These are phyloP conservation scores for Stephania yunnanensis DNA, from an alignment of 164 flowering plant species.

Conservation along the genomic window DNA sequence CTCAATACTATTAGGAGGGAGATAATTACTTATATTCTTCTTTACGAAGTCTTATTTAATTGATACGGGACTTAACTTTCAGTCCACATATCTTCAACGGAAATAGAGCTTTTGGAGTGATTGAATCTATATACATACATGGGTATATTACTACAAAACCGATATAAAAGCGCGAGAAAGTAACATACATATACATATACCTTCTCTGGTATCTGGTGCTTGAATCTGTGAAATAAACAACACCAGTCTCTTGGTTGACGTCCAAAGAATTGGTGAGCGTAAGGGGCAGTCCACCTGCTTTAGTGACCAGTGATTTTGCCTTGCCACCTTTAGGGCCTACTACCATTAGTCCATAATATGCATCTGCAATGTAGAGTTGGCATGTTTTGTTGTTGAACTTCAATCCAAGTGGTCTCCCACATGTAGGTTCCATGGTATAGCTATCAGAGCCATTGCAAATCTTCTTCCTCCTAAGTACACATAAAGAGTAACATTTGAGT, in stretches of 20 bases:
- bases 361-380: conserved; percentile 39
- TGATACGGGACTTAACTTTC: no score
- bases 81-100: no score
- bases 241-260: conserved; percentile 25
- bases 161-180: no score
- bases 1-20: no score
- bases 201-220: conserved; percentile 27
- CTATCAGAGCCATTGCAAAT: conserved; percentile 26
- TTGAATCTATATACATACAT: no score
- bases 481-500: neutral
- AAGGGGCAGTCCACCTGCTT: conserved; percentile 26
- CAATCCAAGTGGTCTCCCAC: conserved; percentile 42
- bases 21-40: no score
- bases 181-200: conserved; percentile 13
- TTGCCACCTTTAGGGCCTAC: conserved; percentile 30
- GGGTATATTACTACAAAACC: no score
- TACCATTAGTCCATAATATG: conserved; percentile 30
- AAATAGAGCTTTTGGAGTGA: no score
- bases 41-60: no score
- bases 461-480: neutral
- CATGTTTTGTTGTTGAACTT: conserved; percentile 28
- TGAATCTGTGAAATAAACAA: conserved; percentile 38
- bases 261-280: conserved; percentile 33
- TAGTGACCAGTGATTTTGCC: conserved; percentile 20
- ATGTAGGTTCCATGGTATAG: conserved; percentile 14